A percentile compares a stretch with the other conserved stretches of the same genome.
These are phyloP conservation scores for Curvularia spicifera DNA, from an alignment of 2,329 filamentous ascomycete species.

Conservation along the genomic window DNA sequence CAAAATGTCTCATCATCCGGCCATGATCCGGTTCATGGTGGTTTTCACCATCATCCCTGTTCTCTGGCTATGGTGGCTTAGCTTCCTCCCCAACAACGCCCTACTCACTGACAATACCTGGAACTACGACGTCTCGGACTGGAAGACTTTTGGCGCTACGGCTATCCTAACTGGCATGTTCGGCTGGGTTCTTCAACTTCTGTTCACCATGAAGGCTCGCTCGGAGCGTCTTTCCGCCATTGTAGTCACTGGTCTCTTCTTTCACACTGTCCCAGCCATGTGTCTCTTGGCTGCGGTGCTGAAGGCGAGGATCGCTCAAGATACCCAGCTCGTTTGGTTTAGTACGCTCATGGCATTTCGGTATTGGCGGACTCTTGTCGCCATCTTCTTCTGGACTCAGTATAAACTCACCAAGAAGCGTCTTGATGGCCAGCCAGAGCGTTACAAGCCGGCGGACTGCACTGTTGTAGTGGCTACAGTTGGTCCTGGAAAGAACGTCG, in stretches of 20 bases:
- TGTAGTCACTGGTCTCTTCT: conserved; percentile 7
- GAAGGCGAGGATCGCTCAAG: conserved; percentile 3
- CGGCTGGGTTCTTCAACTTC: not conserved
- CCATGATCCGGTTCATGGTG: not conserved
- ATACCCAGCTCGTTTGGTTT: conserved; percentile 22
- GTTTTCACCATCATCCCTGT: not conserved
- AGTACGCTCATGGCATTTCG: conserved; percentile 23
- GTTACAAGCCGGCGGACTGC: conserved; percentile 17
- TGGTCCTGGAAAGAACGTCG: conserved; percentile 17
- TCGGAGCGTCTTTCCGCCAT: not conserved
- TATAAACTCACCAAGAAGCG: conserved; percentile 17
- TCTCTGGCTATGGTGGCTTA: not conserved
- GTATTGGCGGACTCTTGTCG: conserved; percentile 28
- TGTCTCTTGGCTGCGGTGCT: conserved; percentile 11
- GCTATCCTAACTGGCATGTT: not conserved
- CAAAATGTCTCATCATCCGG: not conserved
- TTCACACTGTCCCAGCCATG: conserved; percentile 18
- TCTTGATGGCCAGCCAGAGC: not conserved
- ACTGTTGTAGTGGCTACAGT: conserved; percentile 33
- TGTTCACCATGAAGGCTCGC: not conserved
- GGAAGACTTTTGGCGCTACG: not conserved
- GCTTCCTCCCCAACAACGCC: not conserved
- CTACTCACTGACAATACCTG: not conserved
- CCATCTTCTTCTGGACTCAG: conserved; percentile 26
- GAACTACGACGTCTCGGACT: not conserved